Evolutionary conservation across 495 filamentous ascomycete genomes (phyloP), one percentile per base, ranked within the genome.

Genomic region (Penicillium paxilli): DNA sequence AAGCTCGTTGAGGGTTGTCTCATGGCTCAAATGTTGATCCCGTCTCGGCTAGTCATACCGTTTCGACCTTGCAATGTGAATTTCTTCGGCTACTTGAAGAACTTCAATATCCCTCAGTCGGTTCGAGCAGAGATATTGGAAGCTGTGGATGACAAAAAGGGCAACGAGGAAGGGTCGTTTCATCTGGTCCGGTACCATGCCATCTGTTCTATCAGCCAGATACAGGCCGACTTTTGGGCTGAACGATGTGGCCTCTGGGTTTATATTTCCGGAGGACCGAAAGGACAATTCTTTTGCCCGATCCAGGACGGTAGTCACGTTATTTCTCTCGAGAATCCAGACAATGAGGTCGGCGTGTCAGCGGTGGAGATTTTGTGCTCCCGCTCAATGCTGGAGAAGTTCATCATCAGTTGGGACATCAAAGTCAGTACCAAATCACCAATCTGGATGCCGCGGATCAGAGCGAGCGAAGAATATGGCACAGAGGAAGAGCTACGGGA

Each of bases 201-300:
- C 14, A 25, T 67, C 9, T 77, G 71, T 33, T 67, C 67, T 1
- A 23, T 75, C 14, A 60, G 56, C 25, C 53, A 70, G 23, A 58
- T 67, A 22, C 59, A 70, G 8, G 65, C 63, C 33, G 60, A 56
- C 35, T 66, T 76, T 41, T 72, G 64, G 59, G 55, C 69, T 10
- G 66, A 76, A 19, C 63, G 57, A 30, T 74, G 71, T 25, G 63
- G 60, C 10, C 58, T 75, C 21, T 37, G 26, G 11, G 44, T 76
- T 16, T 52, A 63, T 41, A 21, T 76, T 5, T 53, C 70, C 25
- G 72, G 72, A 11, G 73, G 71, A 0, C 73, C 73, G 16, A 60
- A 68, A 0, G 69, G 67, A 5, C 54, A 55, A 11, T 75, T 61
- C 33, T 44, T 21, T 5, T 62, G 53, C 48, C 45, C 62, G 12